These are phyloP conservation scores for Linnemannia exigua DNA, from an alignment of 192 early-diverging fungal genomes.

Conservation along the genomic window DNA sequence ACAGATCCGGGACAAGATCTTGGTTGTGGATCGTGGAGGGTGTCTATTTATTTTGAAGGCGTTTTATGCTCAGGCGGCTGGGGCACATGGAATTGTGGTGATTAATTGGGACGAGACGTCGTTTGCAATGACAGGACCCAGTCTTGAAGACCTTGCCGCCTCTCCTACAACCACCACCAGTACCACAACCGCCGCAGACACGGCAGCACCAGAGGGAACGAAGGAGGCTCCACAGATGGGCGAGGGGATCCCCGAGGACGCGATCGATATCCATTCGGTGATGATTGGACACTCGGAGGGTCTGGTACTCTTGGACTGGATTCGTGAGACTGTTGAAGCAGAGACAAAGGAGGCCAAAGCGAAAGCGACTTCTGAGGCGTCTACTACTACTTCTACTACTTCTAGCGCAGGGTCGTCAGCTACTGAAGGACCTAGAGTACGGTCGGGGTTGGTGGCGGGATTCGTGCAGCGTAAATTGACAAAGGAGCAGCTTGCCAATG, in stretches of 20 bases:
- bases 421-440: not conserved
- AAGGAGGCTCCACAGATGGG: not conserved
- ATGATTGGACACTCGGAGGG: slow-evolving; percentile 40
- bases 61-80: slow-evolving; percentile 59
- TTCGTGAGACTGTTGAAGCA: slow-evolving; percentile 16
- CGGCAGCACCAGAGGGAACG: not conserved
- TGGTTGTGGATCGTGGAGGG: slow-evolving; percentile 57
- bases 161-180: not conserved
- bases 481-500: slow-evolving; percentile 30
- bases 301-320: slow-evolving; percentile 26
- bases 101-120: slow-evolving; percentile 53
- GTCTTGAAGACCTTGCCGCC: not conserved
- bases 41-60: slow-evolving; percentile 64
- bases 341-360: not conserved
- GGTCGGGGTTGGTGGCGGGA: slow-evolving; percentile 6
- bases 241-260: slow-evolving; percentile 33
- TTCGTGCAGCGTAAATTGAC: slow-evolving; percentile 41
- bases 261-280: slow-evolving; percentile 49
- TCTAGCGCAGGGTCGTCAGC: not conserved
- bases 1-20: slow-evolving; percentile 41
- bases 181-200: not conserved
- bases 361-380: not conserved
- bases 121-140: slow-evolving; percentile 41
- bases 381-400: not conserved
- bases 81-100: slow-evolving; percentile 53